These are phyloP conservation scores for Cadophora gregata DNA, from an alignment of 2,329 filamentous ascomycete species.

Conservation along the genomic window DNA sequence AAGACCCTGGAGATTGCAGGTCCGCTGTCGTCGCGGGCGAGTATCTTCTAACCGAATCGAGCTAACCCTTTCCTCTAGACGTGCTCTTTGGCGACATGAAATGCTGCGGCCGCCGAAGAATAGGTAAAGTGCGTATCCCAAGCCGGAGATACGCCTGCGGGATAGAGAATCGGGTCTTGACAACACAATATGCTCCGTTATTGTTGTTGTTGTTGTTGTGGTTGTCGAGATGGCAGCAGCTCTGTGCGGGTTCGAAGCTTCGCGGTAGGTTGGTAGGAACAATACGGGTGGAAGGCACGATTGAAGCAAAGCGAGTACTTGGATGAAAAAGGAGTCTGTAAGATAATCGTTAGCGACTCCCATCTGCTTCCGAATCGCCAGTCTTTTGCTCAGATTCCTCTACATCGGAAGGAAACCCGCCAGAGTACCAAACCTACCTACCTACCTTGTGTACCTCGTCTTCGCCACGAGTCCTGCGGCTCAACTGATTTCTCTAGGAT, in stretches of 20 bases:
- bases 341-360: not conserved
- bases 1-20: conserved; percentile 2
- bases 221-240: not conserved
- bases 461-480: conserved; percentile 6
- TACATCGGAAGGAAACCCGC: not conserved
- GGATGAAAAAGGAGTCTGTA: not conserved
- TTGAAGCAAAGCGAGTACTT: not conserved
- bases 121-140: not conserved
- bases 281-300: not conserved
- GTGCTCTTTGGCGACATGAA: conserved; percentile 11
- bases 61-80: conserved; percentile 18
- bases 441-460: too few species aligned
- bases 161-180: not conserved
- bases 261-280: not conserved
- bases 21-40: conserved; percentile 4
- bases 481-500: not conserved
- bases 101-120: not conserved
- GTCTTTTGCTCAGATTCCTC: not conserved
- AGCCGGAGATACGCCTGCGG: not conserved
- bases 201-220: too few species aligned
- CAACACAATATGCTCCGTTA: not conserved
- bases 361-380: not conserved
- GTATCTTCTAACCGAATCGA: conserved; percentile 3
- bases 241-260: not conserved
- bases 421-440: not conserved